phyloP scores from a whole-genome alignment of 768 basidiomycete genomes.

The Psilocybe cubensis region DNA sequence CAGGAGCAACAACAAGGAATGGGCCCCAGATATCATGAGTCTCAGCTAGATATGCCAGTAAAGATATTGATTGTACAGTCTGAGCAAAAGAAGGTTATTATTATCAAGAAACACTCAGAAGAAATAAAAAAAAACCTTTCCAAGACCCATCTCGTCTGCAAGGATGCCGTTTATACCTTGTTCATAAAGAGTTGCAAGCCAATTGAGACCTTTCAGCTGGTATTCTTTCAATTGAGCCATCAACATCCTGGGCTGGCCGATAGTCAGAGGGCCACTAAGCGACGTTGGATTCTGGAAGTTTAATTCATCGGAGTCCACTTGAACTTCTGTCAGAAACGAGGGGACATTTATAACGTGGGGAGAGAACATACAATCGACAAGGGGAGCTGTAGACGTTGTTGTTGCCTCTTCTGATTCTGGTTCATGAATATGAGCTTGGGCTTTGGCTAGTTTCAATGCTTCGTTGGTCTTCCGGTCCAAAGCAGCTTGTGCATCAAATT shows the following conservation, averaged over 20 bases:
- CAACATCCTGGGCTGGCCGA: slow-evolving; percentile 93
- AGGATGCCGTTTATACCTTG: slow-evolving; percentile 99
- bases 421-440: slow-evolving; percentile 46
- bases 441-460: slow-evolving; percentile 70
- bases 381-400: slow-evolving; percentile 40
- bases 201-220: slow-evolving; percentile 96
- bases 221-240: slow-evolving; percentile 98
- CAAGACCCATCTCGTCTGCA: slow-evolving; percentile 98
- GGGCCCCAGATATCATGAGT: slow-evolving; percentile 99
- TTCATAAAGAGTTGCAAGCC: slow-evolving; percentile 96
- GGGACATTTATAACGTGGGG: neutral
- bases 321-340: neutral
- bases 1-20: slow-evolving; percentile 96
- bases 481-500: slow-evolving; percentile 86
- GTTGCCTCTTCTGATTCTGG: slow-evolving; percentile 43
- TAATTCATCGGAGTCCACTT: slow-evolving; percentile 95
- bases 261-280: slow-evolving; percentile 79
- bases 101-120: neutral
- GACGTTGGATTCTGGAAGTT: slow-evolving; percentile 99
- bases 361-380: slow-evolving; percentile 70
- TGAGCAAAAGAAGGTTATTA: slow-evolving; percentile 30
- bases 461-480: slow-evolving; percentile 82
- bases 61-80: slow-evolving; percentile 98
- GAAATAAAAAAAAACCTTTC: slow-evolving; percentile 58
- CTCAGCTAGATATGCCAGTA: slow-evolving; percentile 95